phyloP scores from a whole-genome alignment of 1,284 basidiomycete genomes.

The Farysia itapuensis region DNA sequence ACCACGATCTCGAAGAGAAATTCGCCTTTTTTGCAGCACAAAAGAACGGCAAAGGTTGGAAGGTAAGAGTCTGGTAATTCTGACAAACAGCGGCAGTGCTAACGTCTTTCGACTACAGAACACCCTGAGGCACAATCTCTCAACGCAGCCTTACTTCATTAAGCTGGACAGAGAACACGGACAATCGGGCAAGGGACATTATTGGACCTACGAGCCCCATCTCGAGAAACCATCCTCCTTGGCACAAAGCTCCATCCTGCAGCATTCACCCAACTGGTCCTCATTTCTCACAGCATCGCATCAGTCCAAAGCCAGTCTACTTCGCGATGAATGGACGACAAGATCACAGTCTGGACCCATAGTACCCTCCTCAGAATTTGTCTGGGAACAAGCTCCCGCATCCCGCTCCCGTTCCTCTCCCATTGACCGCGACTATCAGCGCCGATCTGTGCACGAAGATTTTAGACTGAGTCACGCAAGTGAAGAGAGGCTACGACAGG shows the following conservation, averaged over 20 bases:
- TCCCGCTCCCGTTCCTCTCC: no score
- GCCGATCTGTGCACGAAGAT: no score
- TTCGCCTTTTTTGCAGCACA: conserved; percentile 22
- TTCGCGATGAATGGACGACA: no score
- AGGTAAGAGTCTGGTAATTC: conserved; percentile 7
- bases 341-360: no score
- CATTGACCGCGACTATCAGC: no score
- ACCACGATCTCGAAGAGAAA: conserved; percentile 23
- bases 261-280: no score
- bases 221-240: conserved; percentile 27
- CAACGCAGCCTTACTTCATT: conserved; percentile 33
- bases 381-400: no score
- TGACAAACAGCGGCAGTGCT: background rate
- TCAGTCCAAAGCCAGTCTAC: no score
- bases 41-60: conserved; percentile 29
- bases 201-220: conserved; percentile 31
- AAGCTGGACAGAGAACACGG: conserved; percentile 27
- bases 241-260: conserved; percentile 20
- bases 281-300: no score
- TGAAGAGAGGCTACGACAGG: no score
- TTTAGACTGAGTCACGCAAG: no score
- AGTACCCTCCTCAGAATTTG: no score
- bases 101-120: conserved; percentile 16
- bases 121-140: conserved; percentile 38
- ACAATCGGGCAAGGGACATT: conserved; percentile 29